Conservation (phyloP, 1,284 basidiomycete genomes). For the Cryptococcus neoformans region DNA sequence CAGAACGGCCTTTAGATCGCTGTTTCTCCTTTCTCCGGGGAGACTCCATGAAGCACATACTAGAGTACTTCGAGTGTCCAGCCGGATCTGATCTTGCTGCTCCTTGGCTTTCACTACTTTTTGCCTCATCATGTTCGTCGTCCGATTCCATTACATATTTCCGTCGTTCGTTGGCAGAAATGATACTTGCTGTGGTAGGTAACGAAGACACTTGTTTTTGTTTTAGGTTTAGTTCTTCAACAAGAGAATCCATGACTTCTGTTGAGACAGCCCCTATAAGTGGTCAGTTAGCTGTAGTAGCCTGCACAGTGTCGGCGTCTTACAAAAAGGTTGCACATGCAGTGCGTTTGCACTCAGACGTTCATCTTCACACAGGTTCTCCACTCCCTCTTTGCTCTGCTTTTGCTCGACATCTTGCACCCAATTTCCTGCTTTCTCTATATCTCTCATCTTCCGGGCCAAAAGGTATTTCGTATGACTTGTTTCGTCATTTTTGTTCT, state of each 20-base stretch:
- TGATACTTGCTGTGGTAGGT: constrained; percentile 14
- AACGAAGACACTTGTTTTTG: not conserved
- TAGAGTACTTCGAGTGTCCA: no score
- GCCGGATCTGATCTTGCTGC: not conserved
- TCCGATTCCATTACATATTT: constrained; percentile 8
- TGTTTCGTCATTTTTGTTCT: no score
- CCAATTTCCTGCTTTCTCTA: no score
- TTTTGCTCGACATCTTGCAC: no score
- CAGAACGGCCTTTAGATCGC: not conserved
- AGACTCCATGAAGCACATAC: not conserved
- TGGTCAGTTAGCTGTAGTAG: no score
- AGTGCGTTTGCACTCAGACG: no score
- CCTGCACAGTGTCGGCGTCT: no score
- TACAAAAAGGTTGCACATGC: no score
- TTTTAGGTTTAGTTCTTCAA: constrained; percentile 7
- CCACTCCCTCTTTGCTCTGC: no score
- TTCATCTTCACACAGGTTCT: no score
- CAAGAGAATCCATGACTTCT: constrained; percentile 16
- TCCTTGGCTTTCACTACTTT: not conserved
- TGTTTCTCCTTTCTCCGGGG: not conserved
- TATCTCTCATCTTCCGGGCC: no score
- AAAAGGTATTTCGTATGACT: no score
- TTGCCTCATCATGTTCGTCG: constrained; percentile 1
- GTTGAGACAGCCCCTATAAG: constrained; percentile 12
- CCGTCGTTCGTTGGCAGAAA: constrained; percentile 5